These are phyloP conservation scores for Rehmannia glutinosa DNA, from an alignment of 257 asterid genomes.

Conservation along the genomic window DNA sequence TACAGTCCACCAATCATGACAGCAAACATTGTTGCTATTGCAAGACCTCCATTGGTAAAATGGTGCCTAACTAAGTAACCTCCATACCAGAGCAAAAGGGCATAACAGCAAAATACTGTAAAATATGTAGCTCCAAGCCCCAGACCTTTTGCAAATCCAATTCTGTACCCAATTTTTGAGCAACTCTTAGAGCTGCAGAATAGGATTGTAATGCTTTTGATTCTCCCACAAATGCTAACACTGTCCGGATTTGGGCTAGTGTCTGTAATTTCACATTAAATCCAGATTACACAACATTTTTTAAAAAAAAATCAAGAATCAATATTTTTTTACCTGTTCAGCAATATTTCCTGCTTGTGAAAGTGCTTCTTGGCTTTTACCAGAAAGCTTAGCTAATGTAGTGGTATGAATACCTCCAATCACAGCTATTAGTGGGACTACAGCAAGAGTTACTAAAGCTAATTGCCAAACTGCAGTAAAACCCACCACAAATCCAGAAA, in stretches of 20 bases:
- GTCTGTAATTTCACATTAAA: conserved; percentile 41
- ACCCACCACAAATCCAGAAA: conserved; percentile 87
- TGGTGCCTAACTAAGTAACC: conserved; percentile 23
- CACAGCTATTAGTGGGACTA: conserved; percentile 80
- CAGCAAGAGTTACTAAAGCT: conserved; percentile 76
- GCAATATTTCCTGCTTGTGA: conserved; percentile 83
- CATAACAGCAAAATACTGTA: neutral
- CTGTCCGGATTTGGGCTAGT: conserved; percentile 73
- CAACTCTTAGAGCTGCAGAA: conserved; percentile 56
- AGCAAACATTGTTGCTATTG: conserved; percentile 87
- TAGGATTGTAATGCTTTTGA: conserved; percentile 78
- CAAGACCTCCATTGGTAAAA: conserved; percentile 85
- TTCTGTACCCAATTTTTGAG: conserved; percentile 76
- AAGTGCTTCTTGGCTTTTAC: conserved; percentile 71
- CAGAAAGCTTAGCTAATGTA: conserved; percentile 63
- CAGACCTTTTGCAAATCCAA: conserved; percentile 75
- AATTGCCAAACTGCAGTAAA: conserved; percentile 93
- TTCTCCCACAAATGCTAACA: conserved; percentile 81
- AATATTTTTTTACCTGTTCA: conserved; percentile 50
- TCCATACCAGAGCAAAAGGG: neutral
- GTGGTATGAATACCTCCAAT: conserved; percentile 71
- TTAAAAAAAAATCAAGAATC: too few relatives aligned
- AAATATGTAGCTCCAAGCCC: conserved; percentile 69
- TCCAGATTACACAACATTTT: neutral
- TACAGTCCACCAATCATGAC: conserved; percentile 98